Evolutionary conservation across 345 rosid genomes (phyloP).

Genomic region (Mallotus nudiflorus): DNA sequence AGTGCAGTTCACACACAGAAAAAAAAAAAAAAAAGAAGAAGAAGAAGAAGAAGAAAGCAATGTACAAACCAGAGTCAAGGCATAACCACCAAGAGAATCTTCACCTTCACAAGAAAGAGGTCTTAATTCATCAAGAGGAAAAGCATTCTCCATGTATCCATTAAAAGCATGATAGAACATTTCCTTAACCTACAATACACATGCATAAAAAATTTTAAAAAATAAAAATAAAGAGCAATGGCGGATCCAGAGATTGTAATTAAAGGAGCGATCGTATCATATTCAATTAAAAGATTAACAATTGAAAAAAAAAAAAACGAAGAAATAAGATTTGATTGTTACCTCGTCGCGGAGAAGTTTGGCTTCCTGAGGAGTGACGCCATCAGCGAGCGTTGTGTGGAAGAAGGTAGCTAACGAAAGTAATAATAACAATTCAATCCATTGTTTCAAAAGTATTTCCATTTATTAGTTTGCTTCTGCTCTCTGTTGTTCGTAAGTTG

Average conservation of each 20-base stretch:
- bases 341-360: slow-evolving; percentile 91
- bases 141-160: slow-evolving; percentile 96
- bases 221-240: too few relatives aligned
- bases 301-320: too few relatives aligned
- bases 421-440: not conserved
- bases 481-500: not conserved
- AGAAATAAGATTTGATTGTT: not conserved
- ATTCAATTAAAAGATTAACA: not conserved
- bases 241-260: not conserved
- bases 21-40: not conserved
- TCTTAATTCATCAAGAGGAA: slow-evolving; percentile 87
- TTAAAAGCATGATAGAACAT: slow-evolving; percentile 98
- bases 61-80: slow-evolving; percentile 73
- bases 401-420: slow-evolving; percentile 16
- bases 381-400: slow-evolving; percentile 48
- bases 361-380: slow-evolving; percentile 76
- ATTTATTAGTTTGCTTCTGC: not conserved
- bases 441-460: slow-evolving; percentile 15
- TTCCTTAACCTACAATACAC: slow-evolving; percentile 63
- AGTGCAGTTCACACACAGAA: slow-evolving; percentile 1
- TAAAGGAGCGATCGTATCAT: not conserved
- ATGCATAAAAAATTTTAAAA: too few relatives aligned
- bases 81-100: slow-evolving; percentile 95
- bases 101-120: slow-evolving; percentile 92
- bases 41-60: not conserved